Evolutionary conservation across 2,329 filamentous ascomycete genomes (phyloP).

Genomic region (Dothidotthia symphoricarpi): DNA sequence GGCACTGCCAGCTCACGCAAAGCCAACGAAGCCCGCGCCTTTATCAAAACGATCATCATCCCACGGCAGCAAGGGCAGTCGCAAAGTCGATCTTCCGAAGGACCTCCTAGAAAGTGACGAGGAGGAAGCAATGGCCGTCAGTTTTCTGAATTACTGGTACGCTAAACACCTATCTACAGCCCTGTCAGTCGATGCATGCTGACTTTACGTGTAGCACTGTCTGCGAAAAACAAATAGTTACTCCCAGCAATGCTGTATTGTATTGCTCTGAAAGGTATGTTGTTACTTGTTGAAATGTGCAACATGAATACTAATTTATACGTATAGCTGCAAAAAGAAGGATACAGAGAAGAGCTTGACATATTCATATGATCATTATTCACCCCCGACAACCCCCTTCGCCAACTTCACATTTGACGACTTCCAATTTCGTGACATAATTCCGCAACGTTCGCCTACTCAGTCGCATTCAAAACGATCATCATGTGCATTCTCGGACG

Average conservation of each 20-base stretch:
- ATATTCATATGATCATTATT: conserved; percentile 32
- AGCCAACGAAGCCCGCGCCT: conserved; percentile 33
- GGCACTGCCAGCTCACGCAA: conserved; percentile 35
- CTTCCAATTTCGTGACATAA: conserved; percentile 44
- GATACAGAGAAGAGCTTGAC: conserved; percentile 43
- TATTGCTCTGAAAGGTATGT: conserved; percentile 65
- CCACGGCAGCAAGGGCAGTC: conserved; percentile 28
- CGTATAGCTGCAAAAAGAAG: conserved; percentile 47
- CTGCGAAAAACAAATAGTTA: conserved; percentile 65
- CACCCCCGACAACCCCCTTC: conserved; percentile 40
- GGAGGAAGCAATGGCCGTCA: conserved; percentile 52
- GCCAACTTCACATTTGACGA: conserved; percentile 42
- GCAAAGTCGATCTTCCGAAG: conserved; percentile 25
- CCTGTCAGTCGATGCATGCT: conserved; percentile 5
- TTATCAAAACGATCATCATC: conserved; percentile 37
- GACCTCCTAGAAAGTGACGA: conserved; percentile 34
- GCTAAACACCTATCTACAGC: conserved; percentile 12
- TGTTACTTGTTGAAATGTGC: conserved; percentile 1
- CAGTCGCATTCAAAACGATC: conserved; percentile 39
- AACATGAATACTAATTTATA: conserved; percentile 15
- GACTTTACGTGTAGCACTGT: conserved; percentile 50
- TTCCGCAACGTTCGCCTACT: conserved; percentile 50
- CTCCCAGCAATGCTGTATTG: conserved; percentile 58
- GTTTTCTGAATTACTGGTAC: conserved; percentile 56
- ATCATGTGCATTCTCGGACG: conserved; percentile 45